Evolutionary conservation across 2,329 filamentous ascomycete genomes (phyloP), one percentile per base, ranked within the genome.

Genomic region (Calycina herbarum): DNA sequence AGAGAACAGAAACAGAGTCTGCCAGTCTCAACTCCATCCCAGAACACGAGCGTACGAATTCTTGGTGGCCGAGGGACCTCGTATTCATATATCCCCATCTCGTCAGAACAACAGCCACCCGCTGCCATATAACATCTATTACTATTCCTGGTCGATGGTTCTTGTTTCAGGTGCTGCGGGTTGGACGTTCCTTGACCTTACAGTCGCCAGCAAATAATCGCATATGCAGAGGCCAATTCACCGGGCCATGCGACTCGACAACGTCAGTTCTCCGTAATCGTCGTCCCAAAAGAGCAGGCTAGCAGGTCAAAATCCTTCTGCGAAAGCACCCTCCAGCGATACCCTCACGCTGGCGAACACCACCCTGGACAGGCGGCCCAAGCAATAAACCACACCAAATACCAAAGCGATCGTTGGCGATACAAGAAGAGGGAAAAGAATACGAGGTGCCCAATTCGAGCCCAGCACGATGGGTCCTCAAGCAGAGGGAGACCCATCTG

Each of bases 401-500:
- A 64, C 54, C 54, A 10, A 64, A 48, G 51, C 57, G 48, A 24
- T 31, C 54, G 61, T 17, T 29, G 35, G 40, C 45, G 35, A 40
- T 4, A 57, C n/a, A 61, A 35, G 59, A 61, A 31, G 42, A 59
- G 38, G 48, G 48, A 42, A 38, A 40, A 35, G n/a, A 57, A 71
- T 63, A 71, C 67, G 66, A 68, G 66, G 64, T 61, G 61, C 33
- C 35, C 56, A 62, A 24, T 13, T 57, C 42, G 38, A 48, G 56
- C 57, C 27, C 51, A 20, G 66, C 40, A 73, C 64, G 67, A 76
- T 77, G 76, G 72, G 76, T 70, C 75, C 76, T 70, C 75, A 76
- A 65, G 72, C 75, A 59, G 76, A 78, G 73, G 74, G 75, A 51
- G 73, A 73, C 64, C 72, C 73, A 67, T 76, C 74, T 68, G 76